Conservation (phyloP, 2,329 filamentous ascomycete genomes). For the Colletotrichum coccodes region DNA sequence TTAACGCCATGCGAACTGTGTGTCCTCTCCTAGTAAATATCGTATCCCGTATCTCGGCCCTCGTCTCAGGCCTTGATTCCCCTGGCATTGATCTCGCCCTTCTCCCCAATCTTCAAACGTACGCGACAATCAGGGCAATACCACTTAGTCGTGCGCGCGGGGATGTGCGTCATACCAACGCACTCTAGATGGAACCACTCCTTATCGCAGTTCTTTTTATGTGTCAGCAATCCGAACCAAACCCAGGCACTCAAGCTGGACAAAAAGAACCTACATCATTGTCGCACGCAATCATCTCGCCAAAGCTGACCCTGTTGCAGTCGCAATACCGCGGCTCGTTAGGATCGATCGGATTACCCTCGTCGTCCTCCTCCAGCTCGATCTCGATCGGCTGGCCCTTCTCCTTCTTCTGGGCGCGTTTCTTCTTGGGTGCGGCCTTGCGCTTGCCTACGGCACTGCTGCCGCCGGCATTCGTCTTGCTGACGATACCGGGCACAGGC, state of each 20-base stretch:
- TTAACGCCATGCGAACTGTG: background rate
- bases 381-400: constrained; percentile 55
- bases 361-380: constrained; percentile 71
- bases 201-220: constrained; percentile 73
- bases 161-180: constrained; percentile 74
- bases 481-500: constrained; percentile 79
- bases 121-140: constrained; percentile 83
- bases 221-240: constrained; percentile 30
- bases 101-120: constrained; percentile 70
- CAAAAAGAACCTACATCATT: constrained; percentile 71
- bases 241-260: background rate
- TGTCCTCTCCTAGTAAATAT: background rate
- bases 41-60: background rate
- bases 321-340: constrained; percentile 81
- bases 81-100: constrained; percentile 70
- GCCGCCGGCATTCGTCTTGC: constrained; percentile 67
- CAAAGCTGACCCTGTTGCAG: constrained; percentile 83
- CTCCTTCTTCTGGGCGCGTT: constrained; percentile 58
- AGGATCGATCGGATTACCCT: constrained; percentile 77
- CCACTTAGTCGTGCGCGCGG: constrained; percentile 81
- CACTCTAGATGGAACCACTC: constrained; percentile 90
- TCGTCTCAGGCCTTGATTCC: constrained; percentile 57
- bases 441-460: constrained; percentile 77
- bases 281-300: constrained; percentile 86
- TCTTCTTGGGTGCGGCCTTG: constrained; percentile 76